These are phyloP conservation scores for Coniella vitis DNA, from an alignment of 2,329 filamentous ascomycete species.

Conservation along the genomic window DNA sequence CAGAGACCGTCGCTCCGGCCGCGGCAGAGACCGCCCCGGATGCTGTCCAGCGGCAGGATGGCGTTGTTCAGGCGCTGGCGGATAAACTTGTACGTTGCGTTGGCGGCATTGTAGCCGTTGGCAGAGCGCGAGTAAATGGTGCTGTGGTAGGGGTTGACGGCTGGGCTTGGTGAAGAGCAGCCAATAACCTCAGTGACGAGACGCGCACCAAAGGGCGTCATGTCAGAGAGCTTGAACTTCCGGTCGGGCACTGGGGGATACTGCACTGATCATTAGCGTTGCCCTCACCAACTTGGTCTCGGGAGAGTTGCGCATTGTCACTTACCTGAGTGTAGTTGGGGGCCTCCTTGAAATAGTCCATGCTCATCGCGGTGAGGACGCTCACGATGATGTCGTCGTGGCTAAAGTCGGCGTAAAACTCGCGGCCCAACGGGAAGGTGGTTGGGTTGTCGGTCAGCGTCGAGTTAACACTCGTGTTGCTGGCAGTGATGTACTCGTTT, in stretches of 20 bases:
- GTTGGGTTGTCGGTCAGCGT: conserved; percentile 37
- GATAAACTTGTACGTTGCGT: conserved; percentile 38
- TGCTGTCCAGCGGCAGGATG: conserved; percentile 38
- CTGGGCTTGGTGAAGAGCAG: conserved; percentile 26
- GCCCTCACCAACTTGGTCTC: no score
- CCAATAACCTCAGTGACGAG: conserved; percentile 47
- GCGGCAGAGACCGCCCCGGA: conserved; percentile 38
- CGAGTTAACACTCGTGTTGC: conserved; percentile 45
- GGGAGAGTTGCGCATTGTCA: no score
- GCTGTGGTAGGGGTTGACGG: conserved; percentile 29
- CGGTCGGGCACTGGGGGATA: conserved; percentile 36
- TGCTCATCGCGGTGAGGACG: conserved; percentile 42
- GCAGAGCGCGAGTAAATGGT: conserved; percentile 35
- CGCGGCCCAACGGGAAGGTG: conserved; percentile 39
- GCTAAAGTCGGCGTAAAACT: conserved; percentile 46
- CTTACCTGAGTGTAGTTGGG: conserved; percentile 27
- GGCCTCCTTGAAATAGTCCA: conserved; percentile 46
- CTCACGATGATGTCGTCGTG: conserved; percentile 47
- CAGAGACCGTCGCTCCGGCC: conserved; percentile 39
- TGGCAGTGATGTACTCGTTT: conserved; percentile 37
- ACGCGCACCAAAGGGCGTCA: conserved; percentile 49
- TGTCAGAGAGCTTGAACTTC: conserved; percentile 40
- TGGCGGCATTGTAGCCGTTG: conserved; percentile 37
- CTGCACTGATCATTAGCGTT: conserved; percentile 12
- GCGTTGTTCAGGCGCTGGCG: conserved; percentile 44